Base-by-base conservation (phyloP, 2,329 filamentous ascomycete genomes). In the Bimuria novae-zelandiae region DNA sequence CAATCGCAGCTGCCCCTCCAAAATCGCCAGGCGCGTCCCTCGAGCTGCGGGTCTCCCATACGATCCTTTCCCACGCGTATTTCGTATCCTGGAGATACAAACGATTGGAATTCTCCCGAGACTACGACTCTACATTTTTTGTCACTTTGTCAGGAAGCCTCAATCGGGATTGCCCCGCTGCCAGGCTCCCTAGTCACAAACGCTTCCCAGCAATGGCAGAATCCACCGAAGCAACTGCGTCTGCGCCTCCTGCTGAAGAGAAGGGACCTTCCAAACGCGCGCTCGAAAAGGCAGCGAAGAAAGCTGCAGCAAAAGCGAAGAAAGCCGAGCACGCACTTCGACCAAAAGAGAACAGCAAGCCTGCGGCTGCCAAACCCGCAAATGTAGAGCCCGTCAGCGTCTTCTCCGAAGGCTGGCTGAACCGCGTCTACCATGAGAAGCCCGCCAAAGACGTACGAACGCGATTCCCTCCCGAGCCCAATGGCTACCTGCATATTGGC, bases 401-500 rank as follows among this genome's bases (percentile, higher is more conserved):
- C 36, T 81, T 81, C 69, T 73, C 75, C 37, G 75, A 78, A 52
- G 79, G 79, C 40, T 81, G 78, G 78, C 68, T 81, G 14, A 77
- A 76, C 63, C 74, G 75, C 30, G 76, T 80, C 4, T 80, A 80
- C 66, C 73, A 78, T 46, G 77, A 80, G 66, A 80, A 80, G 67
- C 75, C 77, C 1, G 76, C 76, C 41, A 59, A 68, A 23, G 66
- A 76, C 11, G 77, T 81, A 32, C 71, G 75, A 49, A 78, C 79
- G 8, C 78, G 79, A 48, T 81, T 81, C 54, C 79, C 79, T 0
- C 79, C 79, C 23, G 79, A 81, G 76, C 94, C 94, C 42, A 97
- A 97, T 73, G 94, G 93, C 49, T 97, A 89, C 72, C 83, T 97
- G 8, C 92, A 97, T 70, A 89, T 97, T 63, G 93, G 93, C 17